Base-by-base conservation (phyloP, 352 stramenopile genomes). In the Nothophytophthora sp. region DNA sequence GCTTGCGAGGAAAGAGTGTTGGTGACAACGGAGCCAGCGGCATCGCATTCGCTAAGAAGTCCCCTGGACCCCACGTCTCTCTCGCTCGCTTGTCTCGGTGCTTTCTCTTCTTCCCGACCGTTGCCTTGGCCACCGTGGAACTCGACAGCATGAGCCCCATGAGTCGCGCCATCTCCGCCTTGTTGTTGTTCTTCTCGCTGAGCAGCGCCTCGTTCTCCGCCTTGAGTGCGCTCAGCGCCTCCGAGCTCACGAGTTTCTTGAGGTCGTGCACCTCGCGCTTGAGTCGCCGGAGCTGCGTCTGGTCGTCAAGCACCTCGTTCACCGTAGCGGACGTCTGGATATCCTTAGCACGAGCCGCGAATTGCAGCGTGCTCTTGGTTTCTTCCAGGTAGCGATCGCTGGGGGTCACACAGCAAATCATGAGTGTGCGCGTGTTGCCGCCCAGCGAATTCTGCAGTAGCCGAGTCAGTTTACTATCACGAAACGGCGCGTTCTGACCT, bases 301-400 rank as follows among this genome's bases (percentile, higher is more conserved):
- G 93, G 62, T 98, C 91, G 58, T 98, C 92, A 5, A 97, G 60
- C 10, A 97, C 76, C 62, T 96, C 86, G 51, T 97, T 97, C 42
- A 96, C 87, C 0, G 55, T 73, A 5, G 85, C 87, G 3, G 76
- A 78, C 11, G 82, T 96, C 54, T 90, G 62, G 39, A 97, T 90
- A 29, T 73, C 92, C 63, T 98, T 98, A 45, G 92, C 92, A 15
- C 92, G 82, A 15, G 95, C 86, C 10, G 92, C 92, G 45, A 97
- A 98, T 63, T 98, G 92, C 35, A 98, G 50, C 42, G 92, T 98
- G 16, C 81, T 96, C 45, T 91, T 83, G 28, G 89, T 96, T 42
- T 95, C 82, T 36, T 95, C 83, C 11, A 88, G 20, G 51, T 75
- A 88, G 27, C 76, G 67, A 42, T 90, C 81, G n/a, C 78, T 85